phyloP scores from a whole-genome alignment of 371 early-diverging fungal genomes.

The Apophysomyces elegans region DNA sequence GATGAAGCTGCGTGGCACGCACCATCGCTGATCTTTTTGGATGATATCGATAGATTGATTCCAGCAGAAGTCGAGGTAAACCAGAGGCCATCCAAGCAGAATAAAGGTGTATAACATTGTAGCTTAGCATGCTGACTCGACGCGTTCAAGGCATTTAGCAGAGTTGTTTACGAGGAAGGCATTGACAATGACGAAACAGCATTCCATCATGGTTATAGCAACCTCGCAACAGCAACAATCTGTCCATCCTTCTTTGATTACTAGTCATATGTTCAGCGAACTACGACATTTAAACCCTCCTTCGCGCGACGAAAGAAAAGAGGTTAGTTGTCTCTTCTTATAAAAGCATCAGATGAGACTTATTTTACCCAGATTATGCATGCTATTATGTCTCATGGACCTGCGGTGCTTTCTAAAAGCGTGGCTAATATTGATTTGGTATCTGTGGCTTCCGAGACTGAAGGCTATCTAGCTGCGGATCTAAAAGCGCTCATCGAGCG shows the following conservation, averaged over 20 bases:
- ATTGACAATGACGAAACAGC: constrained; percentile 43
- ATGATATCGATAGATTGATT: constrained; percentile 94
- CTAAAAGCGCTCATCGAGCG: constrained; percentile 80
- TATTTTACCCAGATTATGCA: constrained; percentile 48
- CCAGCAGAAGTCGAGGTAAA: constrained; percentile 82
- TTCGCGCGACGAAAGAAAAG: constrained; percentile 68
- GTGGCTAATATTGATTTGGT: constrained; percentile 66
- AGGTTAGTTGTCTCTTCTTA: constrained; percentile 36
- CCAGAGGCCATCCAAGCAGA: neutral
- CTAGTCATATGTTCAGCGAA: constrained; percentile 72
- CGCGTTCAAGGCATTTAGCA: constrained; percentile 71
- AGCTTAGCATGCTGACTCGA: constrained; percentile 66
- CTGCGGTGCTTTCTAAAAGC: constrained; percentile 37
- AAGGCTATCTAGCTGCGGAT: constrained; percentile 90
- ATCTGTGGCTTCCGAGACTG: constrained; percentile 79
- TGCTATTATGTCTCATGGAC: constrained; percentile 57
- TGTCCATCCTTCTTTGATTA: constrained; percentile 65
- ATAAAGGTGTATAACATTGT: constrained; percentile 17
- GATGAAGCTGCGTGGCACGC: constrained; percentile 76
- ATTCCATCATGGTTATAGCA: constrained; percentile 67
- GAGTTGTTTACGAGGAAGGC: constrained; percentile 65
- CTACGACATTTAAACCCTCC: constrained; percentile 71
- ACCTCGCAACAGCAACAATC: constrained; percentile 74
- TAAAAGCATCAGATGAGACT: constrained; percentile 12
- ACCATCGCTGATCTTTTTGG: constrained; percentile 91